Base-by-base conservation (phyloP, 1,284 basidiomycete genomes). In the Papiliotrema fonsecae region DNA sequence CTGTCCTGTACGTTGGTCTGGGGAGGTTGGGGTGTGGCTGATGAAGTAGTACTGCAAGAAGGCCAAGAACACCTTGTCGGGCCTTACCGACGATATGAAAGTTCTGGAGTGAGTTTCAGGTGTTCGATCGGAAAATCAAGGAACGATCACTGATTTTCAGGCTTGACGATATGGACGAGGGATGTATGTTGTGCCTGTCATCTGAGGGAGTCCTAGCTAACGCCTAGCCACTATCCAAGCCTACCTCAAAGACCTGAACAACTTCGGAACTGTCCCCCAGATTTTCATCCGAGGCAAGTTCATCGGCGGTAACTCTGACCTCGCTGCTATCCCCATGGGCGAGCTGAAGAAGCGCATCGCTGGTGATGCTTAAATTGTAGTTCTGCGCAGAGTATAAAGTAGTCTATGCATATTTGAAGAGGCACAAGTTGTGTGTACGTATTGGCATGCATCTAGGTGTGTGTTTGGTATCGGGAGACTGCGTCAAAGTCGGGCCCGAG, bases 221-320 rank as follows among this genome's bases (percentile, higher is more conserved):
- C 53, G 43, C 27, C 40, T 53, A 72, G 69, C 65, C 43, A 65
- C 60, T 22, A 72, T 74, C 57, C 72, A 74, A 56, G 59, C 54
- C 24, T 70, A 72, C 64, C 65, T 74, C 45, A 60, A 62, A 42
- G 39, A 57, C 42, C 54, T 69, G 38, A 70, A 65, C 51, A 70
- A 70, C 38, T 70, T 72, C 58, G 50, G 65, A 30, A 73, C 72
- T 47, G 72, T 74, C 24, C 72, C 72, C 43, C 65, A 72, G 51
- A 60, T 74, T 32, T 74, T 63, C 58, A 69, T 74, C 63, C 61
- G 60, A 49, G 54, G 69, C 56, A 51, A 74, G 60, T 70, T 70
- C 61, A 69, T 74, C 47, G 72, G 72, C 35, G 72, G 72, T 32
- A 67, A 64, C 61, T 66, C 63, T 25, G 71, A 74, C 46, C 56